phyloP scores from a whole-genome alignment of 1,284 basidiomycete genomes.

The Mycena sp. region DNA sequence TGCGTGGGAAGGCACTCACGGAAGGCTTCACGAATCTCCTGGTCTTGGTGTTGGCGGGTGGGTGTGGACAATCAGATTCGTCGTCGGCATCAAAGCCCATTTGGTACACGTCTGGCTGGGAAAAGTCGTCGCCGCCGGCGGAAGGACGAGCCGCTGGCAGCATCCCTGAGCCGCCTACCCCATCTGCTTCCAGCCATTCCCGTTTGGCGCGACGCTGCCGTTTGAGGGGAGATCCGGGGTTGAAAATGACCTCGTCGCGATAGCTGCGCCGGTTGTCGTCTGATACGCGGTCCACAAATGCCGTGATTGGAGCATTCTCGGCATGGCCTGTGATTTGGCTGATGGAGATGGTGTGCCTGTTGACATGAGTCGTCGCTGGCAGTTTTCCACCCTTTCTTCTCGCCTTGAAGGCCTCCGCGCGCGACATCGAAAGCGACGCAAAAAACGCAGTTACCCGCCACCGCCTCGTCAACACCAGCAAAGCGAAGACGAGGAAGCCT shows the following conservation, averaged over 20 bases:
- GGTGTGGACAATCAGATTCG: neutral
- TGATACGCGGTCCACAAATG: neutral
- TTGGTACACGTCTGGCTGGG: neutral
- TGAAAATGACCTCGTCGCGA: too few relatives aligned
- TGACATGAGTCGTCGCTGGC: neutral
- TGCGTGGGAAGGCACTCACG: neutral
- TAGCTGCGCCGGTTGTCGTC: neutral
- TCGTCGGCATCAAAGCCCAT: neutral
- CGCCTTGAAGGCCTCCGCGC: too few relatives aligned
- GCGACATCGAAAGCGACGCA: too few relatives aligned
- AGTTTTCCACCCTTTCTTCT: too few relatives aligned
- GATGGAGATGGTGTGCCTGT: neutral
- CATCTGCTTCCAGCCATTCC: neutral
- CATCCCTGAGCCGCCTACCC: too few relatives aligned
- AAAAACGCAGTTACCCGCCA: too few relatives aligned
- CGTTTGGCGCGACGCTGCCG: too few relatives aligned
- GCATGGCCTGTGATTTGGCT: neutral
- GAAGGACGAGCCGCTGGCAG: too few relatives aligned
- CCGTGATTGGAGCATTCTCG: neutral
- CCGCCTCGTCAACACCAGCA: too few relatives aligned
- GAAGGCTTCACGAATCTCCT: neutral
- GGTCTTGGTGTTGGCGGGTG: too few relatives aligned
- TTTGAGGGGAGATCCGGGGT: neutral
- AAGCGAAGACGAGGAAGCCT: too few relatives aligned
- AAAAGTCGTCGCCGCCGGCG: neutral